A percentile compares a stretch with the other conserved stretches of the same genome.
Evolutionary conservation across 768 basidiomycete genomes (phyloP).

Genomic region (Gymnopilus junonius): DNA sequence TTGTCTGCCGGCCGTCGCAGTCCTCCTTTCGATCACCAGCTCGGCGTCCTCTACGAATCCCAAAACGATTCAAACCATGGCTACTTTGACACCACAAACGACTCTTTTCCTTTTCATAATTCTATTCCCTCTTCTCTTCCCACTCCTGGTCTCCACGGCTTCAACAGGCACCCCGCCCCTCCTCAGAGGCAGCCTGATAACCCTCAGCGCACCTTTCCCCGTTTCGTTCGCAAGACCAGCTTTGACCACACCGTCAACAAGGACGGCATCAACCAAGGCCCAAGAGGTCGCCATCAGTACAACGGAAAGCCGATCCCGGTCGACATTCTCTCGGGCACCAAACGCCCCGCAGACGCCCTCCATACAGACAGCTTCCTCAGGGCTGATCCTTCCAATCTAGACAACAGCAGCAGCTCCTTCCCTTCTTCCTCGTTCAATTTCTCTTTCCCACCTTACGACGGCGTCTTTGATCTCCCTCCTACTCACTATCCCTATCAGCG

Average conservation of each 20-base stretch:
- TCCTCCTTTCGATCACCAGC: constrained; percentile 47
- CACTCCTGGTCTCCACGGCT: constrained; percentile 68
- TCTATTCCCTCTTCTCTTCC: constrained; percentile 78
- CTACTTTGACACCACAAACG: constrained; percentile 21
- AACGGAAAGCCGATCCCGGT: constrained; percentile 75
- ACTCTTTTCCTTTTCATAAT: constrained; percentile 33
- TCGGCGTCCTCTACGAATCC: constrained; percentile 42
- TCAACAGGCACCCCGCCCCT: constrained; percentile 38
- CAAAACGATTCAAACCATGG: constrained; percentile 23
- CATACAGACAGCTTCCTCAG: constrained; percentile 81
- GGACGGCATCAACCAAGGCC: constrained; percentile 56
- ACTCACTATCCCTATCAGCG: constrained; percentile 19
- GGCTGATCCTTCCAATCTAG: constrained; percentile 67
- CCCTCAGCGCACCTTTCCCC: constrained; percentile 64
- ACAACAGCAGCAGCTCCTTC: constrained; percentile 53
- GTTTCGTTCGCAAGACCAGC: constrained; percentile 91
- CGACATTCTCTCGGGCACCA: constrained; percentile 69
- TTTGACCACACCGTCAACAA: constrained; percentile 90
- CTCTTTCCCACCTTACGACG: constrained; percentile 68
- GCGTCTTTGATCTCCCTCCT: constrained; percentile 56
- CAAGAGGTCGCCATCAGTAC: constrained; percentile 75
- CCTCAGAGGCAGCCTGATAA: constrained; percentile 31
- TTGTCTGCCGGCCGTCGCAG: constrained; percentile 51
- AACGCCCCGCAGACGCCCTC: constrained; percentile 82
- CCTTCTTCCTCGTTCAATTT: constrained; percentile 76